Evolutionary conservation across 2,329 filamentous ascomycete genomes (phyloP).

Genomic region (Aspergillus tanneri): DNA sequence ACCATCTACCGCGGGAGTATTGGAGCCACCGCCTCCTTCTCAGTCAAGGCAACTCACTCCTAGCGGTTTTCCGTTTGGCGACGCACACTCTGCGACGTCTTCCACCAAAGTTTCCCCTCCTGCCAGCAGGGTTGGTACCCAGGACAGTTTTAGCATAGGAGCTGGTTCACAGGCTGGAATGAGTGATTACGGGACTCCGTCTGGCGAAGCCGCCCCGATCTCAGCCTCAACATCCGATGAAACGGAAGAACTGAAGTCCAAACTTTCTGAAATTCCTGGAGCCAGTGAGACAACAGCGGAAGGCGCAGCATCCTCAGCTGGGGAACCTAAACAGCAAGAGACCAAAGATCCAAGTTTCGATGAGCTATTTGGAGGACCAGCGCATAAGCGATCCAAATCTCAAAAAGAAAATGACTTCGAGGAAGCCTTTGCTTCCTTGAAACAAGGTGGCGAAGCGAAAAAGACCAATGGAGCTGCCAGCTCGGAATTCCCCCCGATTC

Average conservation of each 20-base stretch:
- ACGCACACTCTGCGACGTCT: conserved; percentile 69
- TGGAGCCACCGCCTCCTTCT: conserved; percentile 59
- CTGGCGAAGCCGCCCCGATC: conserved; percentile 18
- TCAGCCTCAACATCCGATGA: conserved; percentile 38
- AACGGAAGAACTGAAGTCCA: conserved; percentile 21
- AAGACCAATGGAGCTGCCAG: conserved; percentile 29
- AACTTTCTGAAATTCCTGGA: conserved; percentile 23
- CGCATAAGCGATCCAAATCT: conserved; percentile 45
- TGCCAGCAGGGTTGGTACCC: conserved; percentile 59
- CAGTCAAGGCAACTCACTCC: conserved; percentile 77
- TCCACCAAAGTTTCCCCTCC: conserved; percentile 77
- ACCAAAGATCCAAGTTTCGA: conserved; percentile 45
- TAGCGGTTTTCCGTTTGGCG: conserved; percentile 68
- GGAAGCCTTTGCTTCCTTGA: conserved; percentile 48
- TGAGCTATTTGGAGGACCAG: conserved; percentile 46
- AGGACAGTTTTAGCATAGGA: conserved; percentile 48
- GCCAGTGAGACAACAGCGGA: conserved; percentile 20
- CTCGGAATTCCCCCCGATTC: conserved; percentile 88
- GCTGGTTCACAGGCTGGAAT: conserved; percentile 44
- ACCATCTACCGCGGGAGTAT: conserved; percentile 33
- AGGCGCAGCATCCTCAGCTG: conserved; percentile 49
- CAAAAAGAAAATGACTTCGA: conserved; percentile 50
- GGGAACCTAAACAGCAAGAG: conserved; percentile 24
- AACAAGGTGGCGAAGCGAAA: conserved; percentile 50
- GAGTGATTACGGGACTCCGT: conserved; percentile 37